Evolutionary conservation across 768 basidiomycete species (phyloP).

Genomic region (Daedalea quercina): DNA sequence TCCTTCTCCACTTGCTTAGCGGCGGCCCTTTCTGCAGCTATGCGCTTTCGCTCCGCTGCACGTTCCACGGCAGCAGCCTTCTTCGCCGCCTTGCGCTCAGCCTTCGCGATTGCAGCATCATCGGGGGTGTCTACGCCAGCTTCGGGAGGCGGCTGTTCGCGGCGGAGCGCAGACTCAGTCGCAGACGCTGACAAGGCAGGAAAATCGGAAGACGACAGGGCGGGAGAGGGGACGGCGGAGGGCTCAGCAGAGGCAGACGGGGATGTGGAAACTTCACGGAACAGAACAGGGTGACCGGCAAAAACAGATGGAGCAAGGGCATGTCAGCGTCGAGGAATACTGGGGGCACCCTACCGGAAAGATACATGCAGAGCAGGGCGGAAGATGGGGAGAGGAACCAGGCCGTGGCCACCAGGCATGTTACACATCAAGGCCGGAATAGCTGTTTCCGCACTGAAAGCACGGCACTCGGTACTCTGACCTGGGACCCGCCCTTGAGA

Average conservation of each 20-base stretch:
- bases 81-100: conserved; percentile 57
- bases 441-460: conserved; percentile 86
- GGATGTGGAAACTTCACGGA: conserved; percentile 17
- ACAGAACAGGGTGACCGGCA: conserved; percentile 27
- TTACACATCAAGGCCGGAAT: conserved; percentile 55
- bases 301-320: conserved; percentile 20
- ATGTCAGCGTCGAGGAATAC: conserved; percentile 22
- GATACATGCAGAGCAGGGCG: conserved; percentile 25
- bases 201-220: conserved; percentile 66
- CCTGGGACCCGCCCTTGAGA: conserved; percentile 69
- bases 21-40: conserved; percentile 52
- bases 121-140: conserved; percentile 2
- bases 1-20: conserved; percentile 49
- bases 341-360: conserved; percentile 19
- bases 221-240: conserved; percentile 36
- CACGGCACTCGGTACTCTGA: conserved; percentile 83
- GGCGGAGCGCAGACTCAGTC: conserved; percentile 21
- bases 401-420: conserved; percentile 22
- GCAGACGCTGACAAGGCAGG: conserved; percentile 53
- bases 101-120: conserved; percentile 41
- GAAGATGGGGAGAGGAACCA: conserved; percentile 19
- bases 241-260: conserved; percentile 11
- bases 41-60: conserved; percentile 51
- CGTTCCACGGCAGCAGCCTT: conserved; percentile 58
- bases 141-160: conserved; percentile 22